Conservation (phyloP, 2,329 filamentous ascomycete species). For the Calonectria multiphialidica region DNA sequence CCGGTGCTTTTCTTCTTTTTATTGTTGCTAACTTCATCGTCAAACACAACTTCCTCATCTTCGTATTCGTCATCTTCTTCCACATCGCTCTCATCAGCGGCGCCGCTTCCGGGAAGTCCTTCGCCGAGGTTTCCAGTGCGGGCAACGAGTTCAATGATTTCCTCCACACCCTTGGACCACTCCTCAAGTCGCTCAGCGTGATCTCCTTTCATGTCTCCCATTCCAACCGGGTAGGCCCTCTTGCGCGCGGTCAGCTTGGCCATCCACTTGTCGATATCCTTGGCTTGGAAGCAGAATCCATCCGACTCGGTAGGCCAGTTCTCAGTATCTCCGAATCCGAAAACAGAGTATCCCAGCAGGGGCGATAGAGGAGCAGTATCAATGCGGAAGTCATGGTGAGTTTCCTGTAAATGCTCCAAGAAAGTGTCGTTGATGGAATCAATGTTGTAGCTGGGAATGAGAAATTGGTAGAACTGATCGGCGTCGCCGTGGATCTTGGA, state of each 20-base stretch:
- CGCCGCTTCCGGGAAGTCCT: constrained; percentile 82
- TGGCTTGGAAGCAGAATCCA: constrained; percentile 93
- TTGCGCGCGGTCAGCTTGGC: constrained; percentile 91
- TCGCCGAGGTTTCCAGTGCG: constrained; percentile 70
- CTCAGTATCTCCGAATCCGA: constrained; percentile 91
- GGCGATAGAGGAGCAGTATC: constrained; percentile 85
- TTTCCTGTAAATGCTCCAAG: constrained; percentile 88
- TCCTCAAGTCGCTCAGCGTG: constrained; percentile 75
- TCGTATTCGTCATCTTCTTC: constrained; percentile 74
- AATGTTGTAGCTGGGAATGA: constrained; percentile 94
- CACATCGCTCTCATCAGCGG: constrained; percentile 86
- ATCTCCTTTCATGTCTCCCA: constrained; percentile 87
- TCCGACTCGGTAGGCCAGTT: constrained; percentile 93
- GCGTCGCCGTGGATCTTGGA: constrained; percentile 71
- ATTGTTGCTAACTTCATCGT: constrained; percentile 52
- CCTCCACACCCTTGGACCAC: constrained; percentile 82
- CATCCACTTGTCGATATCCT: constrained; percentile 95
- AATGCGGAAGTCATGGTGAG: constrained; percentile 96
- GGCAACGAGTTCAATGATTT: constrained; percentile 75
- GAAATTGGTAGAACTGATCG: constrained; percentile 83
- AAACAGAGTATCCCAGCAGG: constrained; percentile 89
- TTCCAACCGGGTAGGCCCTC: constrained; percentile 88
- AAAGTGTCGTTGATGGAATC: constrained; percentile 92
- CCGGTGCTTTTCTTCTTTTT: constrained; percentile 54
- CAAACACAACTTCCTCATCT: constrained; percentile 63